Evolutionary conservation across 2,329 filamentous ascomycete genomes (phyloP), one percentile per base, ranked within the genome.

Genomic region (Gaeumannomyces sp.): DNA sequence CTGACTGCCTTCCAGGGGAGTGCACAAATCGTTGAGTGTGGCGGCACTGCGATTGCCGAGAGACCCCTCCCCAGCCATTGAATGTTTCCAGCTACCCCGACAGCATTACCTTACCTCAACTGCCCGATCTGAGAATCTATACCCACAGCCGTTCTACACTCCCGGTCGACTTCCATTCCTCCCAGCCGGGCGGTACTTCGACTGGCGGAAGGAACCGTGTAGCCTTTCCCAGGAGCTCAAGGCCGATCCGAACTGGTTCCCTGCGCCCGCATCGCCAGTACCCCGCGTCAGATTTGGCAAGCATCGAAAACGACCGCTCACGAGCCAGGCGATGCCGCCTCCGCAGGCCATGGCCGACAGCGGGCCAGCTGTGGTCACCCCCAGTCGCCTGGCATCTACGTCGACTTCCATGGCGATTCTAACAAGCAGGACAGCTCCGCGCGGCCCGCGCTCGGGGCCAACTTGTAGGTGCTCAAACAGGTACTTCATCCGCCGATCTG

Each of bases 401-500:
- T 80, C 65, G 73, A 76, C 64, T 73, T 76, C 66, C 68, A 73
- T 65, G 73, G 74, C 67, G 72, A 71, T 61, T 53, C 67, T 56
- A 67, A 29, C 8, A 14, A n/a, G 8, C 33, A 68, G 61, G 66
- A 70, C 59, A 38, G 59, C 13, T 66, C 66, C 56, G 65, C 66
- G 61, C 76, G 74, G 65, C 76, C 76, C 53, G 67, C 71, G 27
- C 72, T 77, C 68, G 70, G 71, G 67, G 71, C 76, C 70, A 76
- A 78, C 68, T 69, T 78, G 82, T 83, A 76, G 76, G 81, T 76
- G 45, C 25, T 63, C 62, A 64, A 60, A 33, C 31, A 14, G 27
- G 16, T 31, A 50, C 8, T 38, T 13, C 14, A 22, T 10, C 33
- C 16, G 29, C 19, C 16, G 35, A 14, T 8, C 45, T 22, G 2